phyloP scores from a whole-genome alignment of 2,329 filamentous ascomycete genomes.

The Aphanocladium album region DNA sequence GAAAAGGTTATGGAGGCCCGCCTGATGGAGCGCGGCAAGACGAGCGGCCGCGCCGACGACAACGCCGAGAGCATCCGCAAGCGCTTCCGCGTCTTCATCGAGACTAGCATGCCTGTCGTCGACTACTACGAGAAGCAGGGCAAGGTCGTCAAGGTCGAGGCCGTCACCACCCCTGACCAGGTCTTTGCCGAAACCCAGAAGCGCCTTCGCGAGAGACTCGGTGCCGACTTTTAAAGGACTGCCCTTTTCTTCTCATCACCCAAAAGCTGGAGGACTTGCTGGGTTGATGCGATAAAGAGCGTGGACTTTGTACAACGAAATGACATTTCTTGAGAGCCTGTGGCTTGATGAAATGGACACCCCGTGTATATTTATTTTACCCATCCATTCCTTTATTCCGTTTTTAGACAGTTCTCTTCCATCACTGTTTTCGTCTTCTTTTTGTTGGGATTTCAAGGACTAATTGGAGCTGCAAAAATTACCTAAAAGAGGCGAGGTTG shows the following conservation, averaged over 20 bases:
- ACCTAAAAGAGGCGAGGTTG: not conserved
- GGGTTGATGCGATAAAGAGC: not conserved
- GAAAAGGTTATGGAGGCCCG: conserved; percentile 83
- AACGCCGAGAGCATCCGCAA: conserved; percentile 95
- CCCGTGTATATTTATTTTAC: not conserved
- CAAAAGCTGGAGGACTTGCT: not conserved
- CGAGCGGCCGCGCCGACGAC: conserved; percentile 84
- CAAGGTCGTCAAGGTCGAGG: conserved; percentile 75
- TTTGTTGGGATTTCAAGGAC: not conserved
- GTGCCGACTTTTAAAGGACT: conserved; percentile 20
- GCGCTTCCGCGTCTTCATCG: conserved; percentile 87
- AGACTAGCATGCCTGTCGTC: conserved; percentile 97
- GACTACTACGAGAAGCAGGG: conserved; percentile 72
- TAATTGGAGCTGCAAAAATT: not conserved
- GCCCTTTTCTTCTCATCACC: not conserved
- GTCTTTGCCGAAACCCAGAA: conserved; percentile 52
- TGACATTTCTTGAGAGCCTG: not conserved
- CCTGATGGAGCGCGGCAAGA: conserved; percentile 85
- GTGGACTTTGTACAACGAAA: not conserved
- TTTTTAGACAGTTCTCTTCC: not conserved
- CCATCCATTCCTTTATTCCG: not conserved
- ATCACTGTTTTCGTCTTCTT: not conserved
- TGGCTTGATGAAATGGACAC: not conserved
- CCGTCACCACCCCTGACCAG: conserved; percentile 60
- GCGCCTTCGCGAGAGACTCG: conserved; percentile 45